These are phyloP conservation scores for Cladosporium cucumerinum DNA, from an alignment of 2,329 filamentous ascomycete species.

Conservation along the genomic window DNA sequence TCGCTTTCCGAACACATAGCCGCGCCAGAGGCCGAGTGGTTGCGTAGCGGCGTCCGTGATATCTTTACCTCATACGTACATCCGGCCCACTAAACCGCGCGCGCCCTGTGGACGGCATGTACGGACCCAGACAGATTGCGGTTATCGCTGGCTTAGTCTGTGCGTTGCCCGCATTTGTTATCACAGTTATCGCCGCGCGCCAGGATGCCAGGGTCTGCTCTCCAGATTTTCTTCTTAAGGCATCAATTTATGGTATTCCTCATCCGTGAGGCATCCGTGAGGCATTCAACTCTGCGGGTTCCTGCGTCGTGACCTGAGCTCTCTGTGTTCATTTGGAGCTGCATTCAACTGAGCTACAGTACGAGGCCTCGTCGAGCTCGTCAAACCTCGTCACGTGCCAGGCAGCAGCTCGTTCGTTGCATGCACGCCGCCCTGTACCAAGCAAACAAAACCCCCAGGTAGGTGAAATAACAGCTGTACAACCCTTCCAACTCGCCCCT, in stretches of 20 bases:
- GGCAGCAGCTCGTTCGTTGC: not conserved
- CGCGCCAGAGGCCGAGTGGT: not conserved
- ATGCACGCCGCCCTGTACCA: constrained; percentile 5
- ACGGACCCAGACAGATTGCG: no score
- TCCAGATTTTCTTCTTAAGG: not conserved
- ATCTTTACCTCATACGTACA: constrained; percentile 7
- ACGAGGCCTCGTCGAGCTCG: not conserved
- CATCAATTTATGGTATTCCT: not conserved
- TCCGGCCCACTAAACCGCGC: not conserved
- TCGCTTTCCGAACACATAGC: not conserved
- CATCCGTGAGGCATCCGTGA: not conserved
- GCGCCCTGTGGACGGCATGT: no score
- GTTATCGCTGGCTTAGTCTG: not conserved
- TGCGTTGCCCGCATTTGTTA: no score
- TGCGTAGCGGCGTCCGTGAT: constrained; percentile 9
- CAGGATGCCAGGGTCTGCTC: not conserved
- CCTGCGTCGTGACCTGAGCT: not conserved
- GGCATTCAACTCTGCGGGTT: not conserved
- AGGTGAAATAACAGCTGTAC: not conserved
- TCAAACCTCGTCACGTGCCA: not conserved
- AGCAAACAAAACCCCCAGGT: not conserved
- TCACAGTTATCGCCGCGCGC: not conserved
- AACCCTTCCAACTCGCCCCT: not conserved
- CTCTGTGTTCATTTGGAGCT: not conserved
- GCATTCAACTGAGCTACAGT: not conserved